Percentiles rank a stretch among this genome's conserved stretches.
phyloP scores from a whole-genome alignment of 768 basidiomycete species.

The Phlebiopsis gigantea region DNA sequence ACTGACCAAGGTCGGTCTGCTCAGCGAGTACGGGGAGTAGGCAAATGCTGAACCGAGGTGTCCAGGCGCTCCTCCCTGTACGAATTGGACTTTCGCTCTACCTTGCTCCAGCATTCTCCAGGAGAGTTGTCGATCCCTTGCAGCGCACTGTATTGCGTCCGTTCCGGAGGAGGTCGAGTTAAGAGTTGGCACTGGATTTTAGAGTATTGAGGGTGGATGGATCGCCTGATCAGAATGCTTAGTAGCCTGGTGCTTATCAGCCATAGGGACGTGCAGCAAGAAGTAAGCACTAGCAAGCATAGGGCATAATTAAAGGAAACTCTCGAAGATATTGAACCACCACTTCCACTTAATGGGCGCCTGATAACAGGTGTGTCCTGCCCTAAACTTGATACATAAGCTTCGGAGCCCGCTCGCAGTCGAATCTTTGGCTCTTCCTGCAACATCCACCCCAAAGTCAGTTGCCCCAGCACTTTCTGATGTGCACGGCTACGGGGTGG shows the following conservation, averaged over 20 bases:
- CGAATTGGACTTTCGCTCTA: constrained; percentile 14
- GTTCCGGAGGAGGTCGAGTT: constrained; percentile 1
- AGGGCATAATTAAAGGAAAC: neutral
- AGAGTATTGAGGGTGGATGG: neutral
- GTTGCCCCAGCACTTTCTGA: no score
- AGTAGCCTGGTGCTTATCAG: no score
- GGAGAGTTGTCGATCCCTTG: constrained; percentile 12
- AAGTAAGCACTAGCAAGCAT: neutral
- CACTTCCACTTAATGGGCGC: no score
- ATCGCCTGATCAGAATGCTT: neutral
- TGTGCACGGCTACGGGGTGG: no score
- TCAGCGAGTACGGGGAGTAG: neutral
- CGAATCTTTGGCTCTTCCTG: neutral
- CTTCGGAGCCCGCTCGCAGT: neutral
- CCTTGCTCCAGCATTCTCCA: constrained; percentile 12
- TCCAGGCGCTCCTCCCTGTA: constrained; percentile 12
- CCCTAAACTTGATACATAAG: neutral
- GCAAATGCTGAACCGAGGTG: neutral
- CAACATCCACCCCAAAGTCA: neutral
- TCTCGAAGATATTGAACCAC: neutral
- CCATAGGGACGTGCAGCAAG: neutral
- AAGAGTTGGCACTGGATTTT: neutral
- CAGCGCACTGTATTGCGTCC: constrained; percentile 1
- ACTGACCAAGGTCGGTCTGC: constrained; percentile 58
- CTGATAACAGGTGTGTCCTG: neutral